These are phyloP conservation scores for Lizonia empirigonia DNA, from an alignment of 2,329 filamentous ascomycete species.

Conservation along the genomic window DNA sequence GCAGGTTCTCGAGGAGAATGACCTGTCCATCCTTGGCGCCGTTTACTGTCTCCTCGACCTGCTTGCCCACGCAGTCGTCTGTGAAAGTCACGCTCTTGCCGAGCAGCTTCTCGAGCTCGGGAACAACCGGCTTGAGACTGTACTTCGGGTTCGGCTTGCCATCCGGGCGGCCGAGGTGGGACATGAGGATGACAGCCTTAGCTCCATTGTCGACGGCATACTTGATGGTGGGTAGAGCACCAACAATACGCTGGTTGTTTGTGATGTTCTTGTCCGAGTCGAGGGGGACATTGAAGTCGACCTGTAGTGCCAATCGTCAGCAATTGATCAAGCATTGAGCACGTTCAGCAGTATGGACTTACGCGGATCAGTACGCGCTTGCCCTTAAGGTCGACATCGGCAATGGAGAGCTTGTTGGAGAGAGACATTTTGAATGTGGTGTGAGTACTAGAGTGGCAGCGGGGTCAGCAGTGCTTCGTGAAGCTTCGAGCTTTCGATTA, in stretches of 20 bases:
- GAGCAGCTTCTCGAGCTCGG: conserved; percentile 90
- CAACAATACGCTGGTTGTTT: conserved; percentile 98
- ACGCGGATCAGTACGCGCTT: conserved; percentile 98
- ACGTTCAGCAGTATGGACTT: conserved; percentile 50
- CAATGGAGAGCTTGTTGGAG: conserved; percentile 96
- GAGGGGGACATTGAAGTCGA: conserved; percentile 99
- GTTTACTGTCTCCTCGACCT: conserved; percentile 89
- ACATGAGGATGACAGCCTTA: conserved; percentile 96
- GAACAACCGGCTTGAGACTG: conserved; percentile 88
- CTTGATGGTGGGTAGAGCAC: conserved; percentile 93
- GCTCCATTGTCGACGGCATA: conserved; percentile 88
- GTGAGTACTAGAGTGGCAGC: conserved; percentile 24
- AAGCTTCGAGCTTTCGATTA: conserved; percentile 2
- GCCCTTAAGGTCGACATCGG: conserved; percentile 94
- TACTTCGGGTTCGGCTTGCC: conserved; percentile 90
- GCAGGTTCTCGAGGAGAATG: conserved; percentile 93
- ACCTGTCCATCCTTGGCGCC: conserved; percentile 81
- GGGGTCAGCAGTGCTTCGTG: conserved; percentile 21
- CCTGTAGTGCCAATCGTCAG: conserved; percentile 59
- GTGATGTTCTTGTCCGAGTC: conserved; percentile 92
- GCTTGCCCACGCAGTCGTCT: conserved; percentile 85
- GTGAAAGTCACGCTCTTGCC: conserved; percentile 85
- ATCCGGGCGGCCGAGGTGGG: conserved; percentile 94
- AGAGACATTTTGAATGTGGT: conserved; percentile 75
- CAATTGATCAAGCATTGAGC: background rate